Base-by-base conservation (phyloP, 352 stramenopile species). In the Halophytophthora batemanensis region DNA sequence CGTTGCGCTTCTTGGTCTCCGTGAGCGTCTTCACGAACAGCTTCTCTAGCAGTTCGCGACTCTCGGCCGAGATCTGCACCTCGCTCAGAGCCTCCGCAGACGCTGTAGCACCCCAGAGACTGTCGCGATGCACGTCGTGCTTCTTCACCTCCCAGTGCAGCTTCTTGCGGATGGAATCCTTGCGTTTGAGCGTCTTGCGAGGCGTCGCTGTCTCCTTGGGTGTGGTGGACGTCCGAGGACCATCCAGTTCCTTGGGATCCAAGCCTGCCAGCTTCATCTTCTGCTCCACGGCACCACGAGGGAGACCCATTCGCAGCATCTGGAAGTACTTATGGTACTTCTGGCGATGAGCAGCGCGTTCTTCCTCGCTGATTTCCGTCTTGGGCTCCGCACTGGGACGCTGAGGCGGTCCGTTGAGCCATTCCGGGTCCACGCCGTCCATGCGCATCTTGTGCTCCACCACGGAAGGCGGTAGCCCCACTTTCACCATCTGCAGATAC, bases 381-480 rank as follows among this genome's bases (percentile, higher is more conserved):
- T 52, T 37, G 2, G 50, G 34, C 39, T 45, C 57, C 38, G 57
- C 22, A 50, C 61, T 67, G 18, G 53, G 51, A 1, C 64, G 61
- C 44, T 72, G 71, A 14, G 77, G 81, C 1, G 77, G 74, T 3
- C 66, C 76, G 29, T 93, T 63, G 22, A 93, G 54, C 80, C 80
- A 91, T 2, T 59, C 34, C 1, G 67, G 53, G 28, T 93, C 69
- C 7, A 87, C 73, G 18, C 75, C 74, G 38, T 94, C 81, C 74
- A 87, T 89, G 6, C 53, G 77, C 83, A 94, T 94, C 56, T 91
- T 91, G 59, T 94, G 83, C 52, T 87, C 77, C 25, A 94, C 83
- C 29, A 84, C 77, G 0, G 68, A 47, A 1, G 63, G 66, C 11
- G 81, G 79, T 21, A 94, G 57, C 5, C 83, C 81, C 18, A 92